These are phyloP conservation scores for Cyberlindnera euphorbiae DNA, from an alignment of 805 yeast genomes.

Conservation along the genomic window DNA sequence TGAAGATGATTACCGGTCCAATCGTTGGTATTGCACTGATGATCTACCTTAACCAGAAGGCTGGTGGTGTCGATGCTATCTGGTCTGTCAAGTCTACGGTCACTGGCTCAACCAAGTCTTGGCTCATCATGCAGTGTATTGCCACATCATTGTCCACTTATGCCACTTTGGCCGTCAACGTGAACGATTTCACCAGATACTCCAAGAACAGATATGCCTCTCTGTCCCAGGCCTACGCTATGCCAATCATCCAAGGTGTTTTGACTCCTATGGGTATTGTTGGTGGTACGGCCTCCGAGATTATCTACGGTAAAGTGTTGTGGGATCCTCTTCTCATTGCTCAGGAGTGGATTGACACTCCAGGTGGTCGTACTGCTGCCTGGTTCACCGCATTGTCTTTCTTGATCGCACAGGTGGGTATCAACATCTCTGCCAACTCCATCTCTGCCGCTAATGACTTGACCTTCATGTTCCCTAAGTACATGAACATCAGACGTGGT, in stretches of 20 bases:
- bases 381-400: constrained; percentile 66
- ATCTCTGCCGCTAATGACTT: constrained; percentile 66
- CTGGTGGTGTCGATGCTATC: constrained; percentile 12
- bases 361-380: constrained; percentile 70
- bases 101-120: constrained; percentile 3
- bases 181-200: constrained; percentile 14
- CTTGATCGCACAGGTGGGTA: constrained; percentile 70
- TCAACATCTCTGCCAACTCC: constrained; percentile 67
- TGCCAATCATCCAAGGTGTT: constrained; percentile 14
- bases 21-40: constrained; percentile 12
- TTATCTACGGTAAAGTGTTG: constrained; percentile 15
- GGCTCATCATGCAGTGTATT: constrained; percentile 11
- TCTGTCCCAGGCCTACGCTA: constrained; percentile 11
- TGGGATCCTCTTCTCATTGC: constrained; percentile 20
- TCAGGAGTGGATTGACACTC: constrained; percentile 15
- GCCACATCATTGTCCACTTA: constrained; percentile 7
- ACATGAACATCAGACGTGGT: constrained; percentile 59
- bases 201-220: constrained; percentile 11
- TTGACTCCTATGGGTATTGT: constrained; percentile 16
- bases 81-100: constrained; percentile 9
- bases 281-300: constrained; percentile 13
- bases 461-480: constrained; percentile 59
- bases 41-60: constrained; percentile 14
- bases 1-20: constrained; percentile 15
- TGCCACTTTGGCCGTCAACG: constrained; percentile 16